Evolutionary conservation across 331 rosid genomes (phyloP), one percentile per base, ranked within the genome.

Genomic region (Erythrophleum ivorense): DNA sequence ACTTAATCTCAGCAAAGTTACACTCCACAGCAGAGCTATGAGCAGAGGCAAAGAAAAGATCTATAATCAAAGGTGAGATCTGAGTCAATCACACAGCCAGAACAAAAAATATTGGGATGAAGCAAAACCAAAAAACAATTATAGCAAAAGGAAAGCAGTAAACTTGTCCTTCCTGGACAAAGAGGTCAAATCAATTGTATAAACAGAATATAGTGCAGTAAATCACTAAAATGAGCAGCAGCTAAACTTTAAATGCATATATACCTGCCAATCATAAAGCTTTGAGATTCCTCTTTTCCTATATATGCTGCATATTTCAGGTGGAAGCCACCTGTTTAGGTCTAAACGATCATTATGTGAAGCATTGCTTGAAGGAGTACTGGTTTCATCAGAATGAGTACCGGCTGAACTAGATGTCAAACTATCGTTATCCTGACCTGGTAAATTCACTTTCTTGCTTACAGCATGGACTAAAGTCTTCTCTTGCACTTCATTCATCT

Each of bases 211-310:
- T 66, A 62, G 62, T 3, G 36, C 34, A 66, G 41, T 8, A 77
- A 77, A 77, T 19, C 46, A 57, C 43, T 71, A 83, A 64, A 54
- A 59, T 49, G 36, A 74, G 73, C 73, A 73, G 70, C 38, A 49
- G 48, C 63, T 79, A 62, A 53, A 24, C 43, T 66, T 74, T 43
- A 82, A 80, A 59, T 75, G 45, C 50, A 82, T 31, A 34, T 45
- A 62, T 90, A 93, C 98, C 98, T 95, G 99, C 99, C 99, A 95
- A 52, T 84, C 83, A 83, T 95, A 94, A 72, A 95, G 89, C 84
- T 89, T 93, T 46, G 88, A 86, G 77, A 95, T 91, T 88, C 99
- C 98, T 88, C 80, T 95, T 82, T 83, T 90, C 84, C 89, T 86
- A 85, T 93, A 95, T 67, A 89, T 77, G 81, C 89, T 86, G 85